phyloP scores from a whole-genome alignment of 441 rosid species.

The Mallotus repandus region DNA sequence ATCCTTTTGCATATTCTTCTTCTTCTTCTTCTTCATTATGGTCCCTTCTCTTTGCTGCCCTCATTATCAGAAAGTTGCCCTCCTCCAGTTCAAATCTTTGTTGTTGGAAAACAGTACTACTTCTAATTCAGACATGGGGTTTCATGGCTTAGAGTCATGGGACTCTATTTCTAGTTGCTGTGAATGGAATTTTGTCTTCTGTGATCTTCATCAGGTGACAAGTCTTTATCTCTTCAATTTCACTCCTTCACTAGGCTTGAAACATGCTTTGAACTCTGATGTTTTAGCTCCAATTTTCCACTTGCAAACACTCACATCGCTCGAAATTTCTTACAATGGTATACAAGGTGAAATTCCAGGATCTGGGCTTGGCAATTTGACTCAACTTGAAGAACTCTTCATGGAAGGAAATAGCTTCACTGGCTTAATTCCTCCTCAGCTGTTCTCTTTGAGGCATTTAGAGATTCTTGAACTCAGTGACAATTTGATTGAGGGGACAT shows the following conservation, averaged over 20 bases:
- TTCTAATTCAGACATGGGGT: background rate
- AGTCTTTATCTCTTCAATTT: background rate
- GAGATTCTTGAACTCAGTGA: conserved; percentile 21
- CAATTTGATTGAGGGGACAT: conserved; percentile 28
- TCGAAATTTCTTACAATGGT: background rate
- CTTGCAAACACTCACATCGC: background rate
- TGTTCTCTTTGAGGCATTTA: conserved; percentile 25
- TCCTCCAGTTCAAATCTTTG: conserved; percentile 8
- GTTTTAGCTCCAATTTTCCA: conserved; percentile 17
- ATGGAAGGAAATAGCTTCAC: background rate
- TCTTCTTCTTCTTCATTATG: background rate
- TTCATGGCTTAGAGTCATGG: background rate
- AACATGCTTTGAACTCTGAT: background rate
- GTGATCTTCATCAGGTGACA: conserved; percentile 3
- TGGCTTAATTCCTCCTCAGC: conserved; percentile 13
- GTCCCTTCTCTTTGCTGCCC: conserved; percentile 4
- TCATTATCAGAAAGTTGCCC: conserved; percentile 8
- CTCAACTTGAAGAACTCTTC: background rate
- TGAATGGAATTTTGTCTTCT: background rate
- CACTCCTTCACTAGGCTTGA: background rate
- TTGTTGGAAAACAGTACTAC: background rate
- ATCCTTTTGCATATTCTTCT: too few species aligned
- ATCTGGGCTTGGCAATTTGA: conserved; percentile 14
- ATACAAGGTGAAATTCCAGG: conserved; percentile 16
- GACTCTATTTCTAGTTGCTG: conserved; percentile 9